Conservation (phyloP, 176 grass and related monocot species). For the Zoysia japonica region DNA sequence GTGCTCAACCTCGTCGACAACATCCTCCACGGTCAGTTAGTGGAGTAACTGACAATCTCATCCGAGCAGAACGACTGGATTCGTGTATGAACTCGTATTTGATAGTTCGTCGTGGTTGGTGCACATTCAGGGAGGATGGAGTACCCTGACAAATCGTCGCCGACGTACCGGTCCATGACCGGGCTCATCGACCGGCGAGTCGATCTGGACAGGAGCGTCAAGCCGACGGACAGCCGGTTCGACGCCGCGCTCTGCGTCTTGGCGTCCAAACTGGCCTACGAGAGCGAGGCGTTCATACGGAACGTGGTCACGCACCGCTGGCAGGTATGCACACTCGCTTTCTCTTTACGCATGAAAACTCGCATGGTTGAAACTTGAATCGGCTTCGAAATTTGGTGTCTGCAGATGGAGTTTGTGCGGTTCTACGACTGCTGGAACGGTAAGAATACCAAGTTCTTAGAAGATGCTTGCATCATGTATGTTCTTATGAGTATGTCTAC, state of each 20-base stretch:
- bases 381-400: background rate
- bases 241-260: constrained; percentile 56
- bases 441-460: background rate
- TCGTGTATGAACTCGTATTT: background rate
- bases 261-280: constrained; percentile 70
- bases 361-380: background rate
- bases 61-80: background rate
- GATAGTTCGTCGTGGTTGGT: background rate
- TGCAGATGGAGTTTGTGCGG: constrained; percentile 60
- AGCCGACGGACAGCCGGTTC: constrained; percentile 39
- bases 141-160: constrained; percentile 44
- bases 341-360: background rate
- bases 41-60: background rate
- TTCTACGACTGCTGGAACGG: constrained; percentile 73
- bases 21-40: constrained; percentile 41
- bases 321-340: constrained; percentile 3
- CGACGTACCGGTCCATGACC: constrained; percentile 43
- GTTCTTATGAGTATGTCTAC: background rate
- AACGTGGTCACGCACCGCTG: constrained; percentile 43
- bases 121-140: constrained; percentile 27
- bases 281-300: constrained; percentile 57
- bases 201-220: constrained; percentile 44
- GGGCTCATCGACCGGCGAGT: constrained; percentile 49
- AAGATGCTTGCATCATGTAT: background rate
- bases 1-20: constrained; percentile 40